Conservation (phyloP, 176 grass and related monocot species). For the Thalia dealbata region DNA sequence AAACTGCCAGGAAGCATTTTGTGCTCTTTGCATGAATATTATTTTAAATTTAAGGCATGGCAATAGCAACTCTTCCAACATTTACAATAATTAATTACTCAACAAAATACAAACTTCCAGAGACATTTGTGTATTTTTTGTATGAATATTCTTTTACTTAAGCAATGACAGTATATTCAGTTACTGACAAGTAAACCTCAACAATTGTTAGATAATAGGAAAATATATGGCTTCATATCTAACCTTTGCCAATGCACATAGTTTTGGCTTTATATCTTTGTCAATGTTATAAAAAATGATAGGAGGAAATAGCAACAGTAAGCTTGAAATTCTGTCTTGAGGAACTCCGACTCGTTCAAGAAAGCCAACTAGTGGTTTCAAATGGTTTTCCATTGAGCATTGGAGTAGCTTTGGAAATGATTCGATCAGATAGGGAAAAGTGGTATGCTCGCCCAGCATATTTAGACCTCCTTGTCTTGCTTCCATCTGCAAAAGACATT, state of each 20-base stretch:
- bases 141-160: neutral
- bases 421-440: slow-evolving; percentile 71
- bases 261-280: slow-evolving; percentile 58
- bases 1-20: neutral
- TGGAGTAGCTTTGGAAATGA: slow-evolving; percentile 82
- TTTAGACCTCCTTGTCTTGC: slow-evolving; percentile 65
- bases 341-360: slow-evolving; percentile 10
- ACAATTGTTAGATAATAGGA: neutral
- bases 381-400: slow-evolving; percentile 51
- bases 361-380: slow-evolving; percentile 41
- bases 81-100: neutral
- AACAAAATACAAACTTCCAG: neutral
- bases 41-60: too few relatives aligned
- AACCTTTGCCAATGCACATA: slow-evolving; percentile 66
- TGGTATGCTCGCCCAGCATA: slow-evolving; percentile 48
- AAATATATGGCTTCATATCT: slow-evolving; percentile 10
- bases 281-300: slow-evolving; percentile 23
- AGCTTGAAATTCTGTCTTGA: slow-evolving; percentile 2
- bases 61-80: neutral
- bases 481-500: slow-evolving; percentile 58
- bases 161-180: neutral
- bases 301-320: slow-evolving; percentile 48
- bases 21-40: neutral
- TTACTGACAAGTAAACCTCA: neutral
- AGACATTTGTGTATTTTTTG: neutral